Conservation (phyloP, 768 basidiomycete species). For the Polyporus arcularius region DNA sequence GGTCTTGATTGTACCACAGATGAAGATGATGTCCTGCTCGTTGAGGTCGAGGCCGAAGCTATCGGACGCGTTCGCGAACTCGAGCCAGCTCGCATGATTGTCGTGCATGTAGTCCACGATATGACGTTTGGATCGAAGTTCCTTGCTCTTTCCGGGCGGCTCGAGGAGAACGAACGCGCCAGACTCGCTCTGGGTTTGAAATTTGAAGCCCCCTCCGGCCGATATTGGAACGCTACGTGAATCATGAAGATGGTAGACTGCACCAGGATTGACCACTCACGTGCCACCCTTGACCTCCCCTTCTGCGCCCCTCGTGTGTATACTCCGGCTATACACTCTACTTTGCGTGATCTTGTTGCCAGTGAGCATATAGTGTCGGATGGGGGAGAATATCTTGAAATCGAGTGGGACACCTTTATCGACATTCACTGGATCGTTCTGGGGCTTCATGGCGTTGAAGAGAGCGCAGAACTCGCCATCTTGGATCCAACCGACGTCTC, state of each 20-base stretch:
- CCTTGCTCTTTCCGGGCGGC: not conserved
- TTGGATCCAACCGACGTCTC: constrained; percentile 8
- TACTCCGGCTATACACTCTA: constrained; percentile 3
- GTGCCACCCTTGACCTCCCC: not conserved
- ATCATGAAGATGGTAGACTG: no score
- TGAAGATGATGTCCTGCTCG: constrained; percentile 3
- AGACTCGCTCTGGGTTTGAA: not conserved
- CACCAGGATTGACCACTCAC: no score
- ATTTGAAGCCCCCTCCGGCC: not conserved
- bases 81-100: constrained; percentile 5
- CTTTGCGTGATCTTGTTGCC: not conserved
- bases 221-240: not conserved
- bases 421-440: not conserved
- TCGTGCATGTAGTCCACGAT: constrained; percentile 1
- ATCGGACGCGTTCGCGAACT: not conserved
- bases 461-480: constrained; percentile 6
- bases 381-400: not conserved
- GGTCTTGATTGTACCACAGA: constrained; percentile 6
- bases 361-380: no score
- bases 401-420: not conserved
- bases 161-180: not conserved
- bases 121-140: not conserved
- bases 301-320: constrained; percentile 1
- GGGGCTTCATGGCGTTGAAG: constrained; percentile 4
- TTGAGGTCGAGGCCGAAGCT: not conserved